Base-by-base conservation (phyloP, 345 rosid genomes). In the Raphanus sativus region DNA sequence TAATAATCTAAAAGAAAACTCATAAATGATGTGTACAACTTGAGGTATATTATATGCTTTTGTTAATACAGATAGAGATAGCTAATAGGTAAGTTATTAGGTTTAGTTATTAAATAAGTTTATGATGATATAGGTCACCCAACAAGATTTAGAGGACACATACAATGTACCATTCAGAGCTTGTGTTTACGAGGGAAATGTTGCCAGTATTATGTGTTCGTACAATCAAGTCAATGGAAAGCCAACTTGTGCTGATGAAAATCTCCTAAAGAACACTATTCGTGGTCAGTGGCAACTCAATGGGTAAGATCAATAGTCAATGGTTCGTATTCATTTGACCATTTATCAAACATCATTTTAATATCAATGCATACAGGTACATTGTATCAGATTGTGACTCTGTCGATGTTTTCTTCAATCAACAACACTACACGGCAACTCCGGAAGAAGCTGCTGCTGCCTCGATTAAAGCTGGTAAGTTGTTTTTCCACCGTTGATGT, bases 161-260 rank as follows among this genome's bases (percentile, higher is more conserved):
- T 95, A 86, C 62, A 45, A 89, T 42, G 97, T 90, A 56, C 98
- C 99, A 36, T 95, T 95, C 82, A 90, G 83, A 81, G 81, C 88
- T 0, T 95, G 99, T 64, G 99, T 95, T 25, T 74, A 79, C 79
- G 96, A 92, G 45, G 99, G 99, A 30, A 86, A 81, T 4, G 99
- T 92, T 4, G 97, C 98, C 0, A 92, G 99, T 81, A 96, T 95
- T 1, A 95, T 95, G 99, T 95, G 99, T 75, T 95, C 99, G 32
- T 95, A 95, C 80, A 92, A 95, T 73, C 99, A 90, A 83, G 98
- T 95, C 6, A 95, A 92, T 8, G 99, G 99, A 15, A 86, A 88
- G 66, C 99, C 99, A 11, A 88, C 99, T 0, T 95, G 99, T 73
- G 99, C 99, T 8, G 99, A 95, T 58, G 87, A 88, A 50, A 71